A percentile compares a stretch with the other conserved stretches of the same genome.
Conservation (phyloP, 345 rosid species). For the Rhodomyrtus tomentosa region DNA sequence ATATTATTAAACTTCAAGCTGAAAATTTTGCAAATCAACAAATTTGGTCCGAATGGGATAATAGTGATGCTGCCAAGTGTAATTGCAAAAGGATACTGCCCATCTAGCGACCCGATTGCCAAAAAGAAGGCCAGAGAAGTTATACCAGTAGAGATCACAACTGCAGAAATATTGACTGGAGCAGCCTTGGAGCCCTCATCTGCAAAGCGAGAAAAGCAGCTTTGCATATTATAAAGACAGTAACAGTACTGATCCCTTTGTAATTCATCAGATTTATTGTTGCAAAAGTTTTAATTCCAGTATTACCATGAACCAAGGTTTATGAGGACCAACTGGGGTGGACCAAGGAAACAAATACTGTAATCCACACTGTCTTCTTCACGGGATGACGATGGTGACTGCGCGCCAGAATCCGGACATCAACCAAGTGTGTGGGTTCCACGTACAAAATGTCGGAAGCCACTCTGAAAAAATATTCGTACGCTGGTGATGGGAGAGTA, state of each 20-base stretch:
- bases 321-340: slow-evolving; percentile 40
- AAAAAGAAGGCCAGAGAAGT: slow-evolving; percentile 46
- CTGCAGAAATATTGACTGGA: slow-evolving; percentile 78
- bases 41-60: not conserved
- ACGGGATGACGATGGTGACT: too few relatives aligned
- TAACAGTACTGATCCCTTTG: not conserved
- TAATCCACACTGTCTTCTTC: too few relatives aligned
- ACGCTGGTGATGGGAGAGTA: too few relatives aligned
- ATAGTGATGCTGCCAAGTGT: not conserved
- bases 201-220: slow-evolving; percentile 12
- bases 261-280: not conserved
- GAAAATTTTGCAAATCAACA: not conserved
- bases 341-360: too few relatives aligned
- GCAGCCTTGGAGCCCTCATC: slow-evolving; percentile 64
- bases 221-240: not conserved
- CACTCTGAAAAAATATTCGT: too few relatives aligned
- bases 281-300: not conserved
- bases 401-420: too few relatives aligned
- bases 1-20: not conserved
- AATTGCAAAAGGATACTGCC: slow-evolving; percentile 64
- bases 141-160: slow-evolving; percentile 75
- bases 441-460: too few relatives aligned
- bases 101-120: slow-evolving; percentile 51
- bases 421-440: too few relatives aligned
- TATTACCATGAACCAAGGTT: slow-evolving; percentile 62